Evolutionary conservation across 768 basidiomycete genomes (phyloP), one percentile per base, ranked within the genome.

Genomic region (Kwoniella botswanensis): DNA sequence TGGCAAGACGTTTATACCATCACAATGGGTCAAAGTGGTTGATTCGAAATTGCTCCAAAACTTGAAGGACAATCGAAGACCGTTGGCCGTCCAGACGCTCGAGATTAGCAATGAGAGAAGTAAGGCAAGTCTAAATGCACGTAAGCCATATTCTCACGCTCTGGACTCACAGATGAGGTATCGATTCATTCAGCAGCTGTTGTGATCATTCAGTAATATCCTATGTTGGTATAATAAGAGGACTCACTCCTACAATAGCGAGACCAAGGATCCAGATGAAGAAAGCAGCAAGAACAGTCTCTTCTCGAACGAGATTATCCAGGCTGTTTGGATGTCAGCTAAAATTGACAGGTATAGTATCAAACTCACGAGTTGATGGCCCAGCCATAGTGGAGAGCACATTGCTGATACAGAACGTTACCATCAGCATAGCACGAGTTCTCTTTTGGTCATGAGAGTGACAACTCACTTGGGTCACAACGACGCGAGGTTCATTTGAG

Each of bases 181-280:
- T 59, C 10, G 69, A 70, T 42, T 65, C 63, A 18, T 56, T 65
- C 13, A 64, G 43, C 15, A 70, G 42, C 69, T 70, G 52, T 4
- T 18, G 4, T n/a, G 18, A 21, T 17, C 26, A 24, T 44, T 26
- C 12, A 50, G 46, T 17, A 55, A 41, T 10, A 42, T 21, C 7
- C 13, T 7, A 26, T 26, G 3, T 29, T 29, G 29, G 29, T 29
- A 29, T 29, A 29, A 29, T 6, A 29, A 29, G 29, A 29, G 29
- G 4, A 63, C 63, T 57, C 12, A 70, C 69, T 18, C 63, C 69
- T 46, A 59, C 62, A 22, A 70, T 29, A 17, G 63, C 63, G 1
- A 70, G 54, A 22, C 61, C 62, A 26, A 70, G 42, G 2, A 61
- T 65, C 69, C 69, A 65, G 26, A 70, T 44, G n/a, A 64, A 70